A percentile compares a stretch with the other conserved stretches of the same genome.
These are phyloP conservation scores for Solanum stenotomum DNA, from an alignment of 257 asterid genomes.

Conservation along the genomic window DNA sequence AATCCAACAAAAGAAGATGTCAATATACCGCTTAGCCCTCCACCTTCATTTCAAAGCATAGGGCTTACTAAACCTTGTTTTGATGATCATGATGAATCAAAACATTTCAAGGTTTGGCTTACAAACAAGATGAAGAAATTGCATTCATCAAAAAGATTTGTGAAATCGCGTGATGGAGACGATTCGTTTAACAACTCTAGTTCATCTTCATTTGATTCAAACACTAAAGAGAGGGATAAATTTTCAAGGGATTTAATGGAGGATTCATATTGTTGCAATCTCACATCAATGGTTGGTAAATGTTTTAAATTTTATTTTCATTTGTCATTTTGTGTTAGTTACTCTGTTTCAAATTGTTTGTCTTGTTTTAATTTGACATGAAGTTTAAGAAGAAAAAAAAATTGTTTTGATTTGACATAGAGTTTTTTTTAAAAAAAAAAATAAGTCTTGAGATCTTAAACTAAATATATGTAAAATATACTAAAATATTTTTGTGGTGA, in stretches of 20 bases:
- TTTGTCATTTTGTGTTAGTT: neutral
- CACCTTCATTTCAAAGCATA: slow-evolving; percentile 46
- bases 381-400: neutral
- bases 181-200: slow-evolving; percentile 15
- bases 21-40: slow-evolving; percentile 50
- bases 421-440: too few species aligned
- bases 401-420: too few species aligned
- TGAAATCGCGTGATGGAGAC: neutral
- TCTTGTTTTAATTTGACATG: neutral
- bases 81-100: slow-evolving; percentile 10
- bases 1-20: slow-evolving; percentile 30
- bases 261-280: slow-evolving; percentile 33
- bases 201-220: slow-evolving; percentile 24
- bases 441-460: neutral
- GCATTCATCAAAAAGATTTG: neutral
- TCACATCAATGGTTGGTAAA: slow-evolving; percentile 37
- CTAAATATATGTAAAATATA: neutral
- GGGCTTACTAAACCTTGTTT: slow-evolving; percentile 40
- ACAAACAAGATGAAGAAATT: slow-evolving; percentile 10
- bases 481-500: neutral
- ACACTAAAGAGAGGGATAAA: slow-evolving; percentile 2
- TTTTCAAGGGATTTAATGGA: slow-evolving; percentile 15
- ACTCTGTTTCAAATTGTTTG: neutral
- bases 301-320: neutral
- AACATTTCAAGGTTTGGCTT: slow-evolving; percentile 10